phyloP scores from a whole-genome alignment of 768 basidiomycete genomes.

The Boletales sp. region DNA sequence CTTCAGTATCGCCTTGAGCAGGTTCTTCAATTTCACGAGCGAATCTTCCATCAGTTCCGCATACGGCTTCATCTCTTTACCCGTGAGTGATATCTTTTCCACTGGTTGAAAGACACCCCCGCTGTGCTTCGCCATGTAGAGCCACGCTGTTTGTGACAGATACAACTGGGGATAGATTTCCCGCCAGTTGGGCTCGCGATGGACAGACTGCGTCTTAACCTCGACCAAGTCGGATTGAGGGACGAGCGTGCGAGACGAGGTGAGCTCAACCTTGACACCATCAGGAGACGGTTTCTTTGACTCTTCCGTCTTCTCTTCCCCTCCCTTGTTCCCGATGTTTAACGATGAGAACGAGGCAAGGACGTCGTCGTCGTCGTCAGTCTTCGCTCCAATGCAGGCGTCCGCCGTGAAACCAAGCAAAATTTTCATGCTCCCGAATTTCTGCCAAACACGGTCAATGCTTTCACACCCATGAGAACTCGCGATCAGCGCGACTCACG shows the following conservation, averaged over 20 bases:
- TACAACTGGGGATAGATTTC: slow-evolving; percentile 65
- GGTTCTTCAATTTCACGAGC: slow-evolving; percentile 24
- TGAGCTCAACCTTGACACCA: slow-evolving; percentile 20
- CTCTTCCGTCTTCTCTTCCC: not conserved
- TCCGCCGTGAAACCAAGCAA: slow-evolving; percentile 60
- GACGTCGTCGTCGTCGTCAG: slow-evolving; percentile 15
- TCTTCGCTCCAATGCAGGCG: slow-evolving; percentile 26
- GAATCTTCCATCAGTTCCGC: slow-evolving; percentile 18
- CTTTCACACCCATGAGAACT: not conserved
- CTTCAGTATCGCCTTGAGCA: slow-evolving; percentile 39
- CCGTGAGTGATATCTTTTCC: slow-evolving; percentile 42
- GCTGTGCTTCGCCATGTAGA: slow-evolving; percentile 57
- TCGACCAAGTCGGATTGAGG: slow-evolving; percentile 37
- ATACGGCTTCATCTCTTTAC: slow-evolving; percentile 20
- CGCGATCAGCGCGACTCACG: slow-evolving; percentile 36
- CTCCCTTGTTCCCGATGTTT: slow-evolving; percentile 9
- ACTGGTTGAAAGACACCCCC: slow-evolving; percentile 51
- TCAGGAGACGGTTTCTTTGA: not conserved
- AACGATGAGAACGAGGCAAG: slow-evolving; percentile 24
- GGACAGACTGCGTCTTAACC: slow-evolving; percentile 29
- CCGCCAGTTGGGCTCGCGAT: slow-evolving; percentile 47
- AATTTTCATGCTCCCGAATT: slow-evolving; percentile 54
- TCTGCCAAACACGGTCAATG: slow-evolving; percentile 34
- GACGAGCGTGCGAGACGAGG: slow-evolving; percentile 26
- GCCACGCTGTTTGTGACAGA: slow-evolving; percentile 62